phyloP scores from a whole-genome alignment of 495 filamentous ascomycete genomes.

The Penicillium simplicissimum region DNA sequence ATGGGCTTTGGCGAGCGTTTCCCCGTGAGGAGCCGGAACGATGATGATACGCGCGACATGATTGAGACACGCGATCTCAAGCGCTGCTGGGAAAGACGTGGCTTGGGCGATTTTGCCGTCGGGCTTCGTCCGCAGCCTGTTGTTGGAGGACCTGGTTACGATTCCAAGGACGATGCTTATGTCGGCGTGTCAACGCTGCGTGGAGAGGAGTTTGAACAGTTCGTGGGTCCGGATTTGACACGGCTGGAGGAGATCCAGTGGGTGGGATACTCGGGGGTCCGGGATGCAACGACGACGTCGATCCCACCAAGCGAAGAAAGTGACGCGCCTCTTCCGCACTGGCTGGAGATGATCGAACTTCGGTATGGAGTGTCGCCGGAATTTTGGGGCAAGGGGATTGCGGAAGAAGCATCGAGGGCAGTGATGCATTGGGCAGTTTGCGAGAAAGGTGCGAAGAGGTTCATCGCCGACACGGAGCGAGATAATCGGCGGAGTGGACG shows the following conservation, averaged over 20 bases:
- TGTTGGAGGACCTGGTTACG: not conserved
- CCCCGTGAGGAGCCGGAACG: conserved; percentile 21
- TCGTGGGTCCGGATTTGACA: not conserved
- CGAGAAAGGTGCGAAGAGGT: conserved; percentile 25
- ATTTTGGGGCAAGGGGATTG: conserved; percentile 27
- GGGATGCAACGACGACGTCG: conserved; percentile 30
- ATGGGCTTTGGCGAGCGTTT: conserved; percentile 28
- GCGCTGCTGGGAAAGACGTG: conserved; percentile 21
- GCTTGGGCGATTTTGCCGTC: conserved; percentile 29
- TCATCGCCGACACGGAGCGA: conserved; percentile 32
- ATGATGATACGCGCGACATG: conserved; percentile 22
- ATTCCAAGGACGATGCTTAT: not conserved
- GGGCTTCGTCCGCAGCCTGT: conserved; percentile 9
- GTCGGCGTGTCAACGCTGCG: not conserved
- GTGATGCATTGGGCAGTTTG: conserved; percentile 24
- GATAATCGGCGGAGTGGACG: conserved; percentile 24
- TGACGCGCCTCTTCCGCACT: conserved; percentile 22
- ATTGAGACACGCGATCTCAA: conserved; percentile 27
- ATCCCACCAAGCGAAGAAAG: conserved; percentile 17
- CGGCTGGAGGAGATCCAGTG: conserved; percentile 18
- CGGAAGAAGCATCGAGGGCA: conserved; percentile 24
- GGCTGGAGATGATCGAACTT: conserved; percentile 31
- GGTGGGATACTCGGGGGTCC: conserved; percentile 32
- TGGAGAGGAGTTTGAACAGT: not conserved
- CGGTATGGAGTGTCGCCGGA: conserved; percentile 26